phyloP scores from a whole-genome alignment of 176 grass and related monocot genomes.

The Lolium rigidum region DNA sequence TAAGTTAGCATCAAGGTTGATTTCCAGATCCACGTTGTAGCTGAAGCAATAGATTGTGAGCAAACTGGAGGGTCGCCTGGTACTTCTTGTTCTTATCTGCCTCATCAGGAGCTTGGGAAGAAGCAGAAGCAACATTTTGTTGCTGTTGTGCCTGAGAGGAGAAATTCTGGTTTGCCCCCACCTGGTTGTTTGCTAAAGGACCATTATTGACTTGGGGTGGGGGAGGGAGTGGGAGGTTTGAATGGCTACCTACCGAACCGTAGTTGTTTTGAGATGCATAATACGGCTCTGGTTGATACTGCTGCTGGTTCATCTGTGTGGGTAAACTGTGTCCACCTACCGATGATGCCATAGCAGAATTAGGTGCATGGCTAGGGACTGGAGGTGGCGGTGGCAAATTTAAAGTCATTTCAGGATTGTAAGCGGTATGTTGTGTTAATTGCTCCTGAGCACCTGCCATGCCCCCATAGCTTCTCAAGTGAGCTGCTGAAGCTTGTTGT shows the following conservation, averaged over 20 bases:
- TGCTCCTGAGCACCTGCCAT: conserved; percentile 46
- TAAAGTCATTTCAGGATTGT: conserved; percentile 52
- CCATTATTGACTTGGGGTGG: conserved; percentile 41
- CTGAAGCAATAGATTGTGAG: conserved; percentile 74
- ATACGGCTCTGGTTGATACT: conserved; percentile 62
- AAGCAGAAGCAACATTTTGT: conserved; percentile 49
- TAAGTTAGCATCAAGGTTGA: conserved; percentile 49
- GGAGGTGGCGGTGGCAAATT: conserved; percentile 54
- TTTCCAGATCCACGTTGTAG: conserved; percentile 72
- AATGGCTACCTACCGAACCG: conserved; percentile 35
- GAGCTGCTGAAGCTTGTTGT: conserved; percentile 48
- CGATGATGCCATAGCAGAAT: conserved; percentile 38
- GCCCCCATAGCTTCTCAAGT: conserved; percentile 50
- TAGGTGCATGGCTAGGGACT: conserved; percentile 20
- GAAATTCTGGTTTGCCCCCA: conserved; percentile 33
- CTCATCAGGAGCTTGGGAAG: conserved; percentile 59
- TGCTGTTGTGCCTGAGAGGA: conserved; percentile 59
- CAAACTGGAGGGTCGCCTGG: conserved; percentile 89
- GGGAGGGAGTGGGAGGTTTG: conserved; percentile 37
- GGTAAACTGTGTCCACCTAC: conserved; percentile 47
- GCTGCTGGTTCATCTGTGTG: conserved; percentile 58
- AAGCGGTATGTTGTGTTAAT: conserved; percentile 46
- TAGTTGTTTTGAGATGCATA: conserved; percentile 54
- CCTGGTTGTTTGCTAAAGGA: conserved; percentile 52
- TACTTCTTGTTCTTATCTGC: conserved; percentile 89